Evolutionary conservation across 305 asterid species (phyloP).

Genomic region (Fraxinus platypoda): DNA sequence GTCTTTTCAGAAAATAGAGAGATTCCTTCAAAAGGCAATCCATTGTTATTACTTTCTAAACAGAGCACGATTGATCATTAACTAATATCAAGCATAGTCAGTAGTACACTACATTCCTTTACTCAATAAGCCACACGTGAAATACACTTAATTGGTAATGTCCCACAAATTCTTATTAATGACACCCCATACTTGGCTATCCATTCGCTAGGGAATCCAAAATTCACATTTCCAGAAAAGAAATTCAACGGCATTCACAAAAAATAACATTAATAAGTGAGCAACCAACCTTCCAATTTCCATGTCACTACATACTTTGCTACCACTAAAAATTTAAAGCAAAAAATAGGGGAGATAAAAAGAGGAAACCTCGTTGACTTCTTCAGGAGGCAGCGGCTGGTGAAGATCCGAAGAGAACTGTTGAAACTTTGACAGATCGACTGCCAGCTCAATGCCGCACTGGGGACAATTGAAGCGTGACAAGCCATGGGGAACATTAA

Average conservation of each 20-base stretch:
- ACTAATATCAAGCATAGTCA: not conserved
- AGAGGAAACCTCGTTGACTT: conserved; percentile 33
- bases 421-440: conserved; percentile 62
- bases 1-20: not conserved
- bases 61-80: not conserved
- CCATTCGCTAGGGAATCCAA: not conserved
- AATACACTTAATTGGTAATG: not conserved
- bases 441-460: conserved; percentile 68
- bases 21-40: not conserved
- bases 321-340: not conserved
- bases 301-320: not conserved
- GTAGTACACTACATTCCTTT: not conserved
- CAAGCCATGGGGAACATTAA: conserved; percentile 89
- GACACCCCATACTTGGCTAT: not conserved
- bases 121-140: not conserved
- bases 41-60: not conserved
- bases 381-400: conserved; percentile 56
- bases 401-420: conserved; percentile 42
- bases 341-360: not conserved
- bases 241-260: not conserved
- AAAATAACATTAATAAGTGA: not conserved
- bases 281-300: conserved; percentile 15
- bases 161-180: not conserved
- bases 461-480: conserved; percentile 86
- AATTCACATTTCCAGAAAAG: conserved; percentile 4